These are phyloP conservation scores for Mycena vitilis DNA, from an alignment of 768 basidiomycete species.

Conservation along the genomic window DNA sequence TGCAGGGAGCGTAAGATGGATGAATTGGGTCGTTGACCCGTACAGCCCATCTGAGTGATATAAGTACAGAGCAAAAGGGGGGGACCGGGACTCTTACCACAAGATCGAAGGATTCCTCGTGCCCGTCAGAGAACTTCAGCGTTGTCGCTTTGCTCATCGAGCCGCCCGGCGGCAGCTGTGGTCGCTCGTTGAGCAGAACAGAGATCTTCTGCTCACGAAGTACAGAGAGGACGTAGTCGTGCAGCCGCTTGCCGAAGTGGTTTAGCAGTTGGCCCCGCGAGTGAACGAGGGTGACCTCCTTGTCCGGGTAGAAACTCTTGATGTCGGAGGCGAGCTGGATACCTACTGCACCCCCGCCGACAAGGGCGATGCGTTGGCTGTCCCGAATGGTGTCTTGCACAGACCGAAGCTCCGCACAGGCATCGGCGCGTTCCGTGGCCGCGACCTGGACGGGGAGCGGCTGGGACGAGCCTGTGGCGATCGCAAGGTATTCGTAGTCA, in stretches of 20 bases:
- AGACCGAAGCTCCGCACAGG: conserved; percentile 1
- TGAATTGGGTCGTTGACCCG: conserved; percentile 5
- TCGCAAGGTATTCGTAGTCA: not conserved
- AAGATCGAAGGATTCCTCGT: conserved; percentile 2
- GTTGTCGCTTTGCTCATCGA: not conserved
- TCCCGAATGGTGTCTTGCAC: conserved; percentile 3
- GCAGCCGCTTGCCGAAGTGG: conserved; percentile 7
- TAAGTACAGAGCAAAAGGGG: not conserved
- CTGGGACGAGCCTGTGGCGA: conserved; percentile 7
- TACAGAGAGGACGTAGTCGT: not conserved
- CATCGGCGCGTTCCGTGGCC: not conserved
- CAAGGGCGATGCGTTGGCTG: conserved; percentile 4
- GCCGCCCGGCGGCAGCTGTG: not conserved
- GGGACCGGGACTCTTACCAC: not conserved
- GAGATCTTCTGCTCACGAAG: conserved; percentile 4
- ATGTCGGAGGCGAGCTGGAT: conserved; percentile 8
- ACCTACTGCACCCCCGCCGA: not conserved
- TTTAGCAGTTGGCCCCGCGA: conserved; percentile 5
- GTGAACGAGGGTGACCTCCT: conserved; percentile 6
- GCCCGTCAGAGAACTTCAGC: not conserved
- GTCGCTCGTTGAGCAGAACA: conserved; percentile 8
- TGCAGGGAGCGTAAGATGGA: not conserved
- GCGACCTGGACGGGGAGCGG: conserved; percentile 4
- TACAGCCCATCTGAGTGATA: conserved; percentile 3
- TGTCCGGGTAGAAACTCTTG: conserved; percentile 6